Percentiles rank a stretch among this genome's conserved stretches.
These are phyloP conservation scores for Teunomyces tritomae DNA, from an alignment of 805 yeast genomes.

Conservation along the genomic window DNA sequence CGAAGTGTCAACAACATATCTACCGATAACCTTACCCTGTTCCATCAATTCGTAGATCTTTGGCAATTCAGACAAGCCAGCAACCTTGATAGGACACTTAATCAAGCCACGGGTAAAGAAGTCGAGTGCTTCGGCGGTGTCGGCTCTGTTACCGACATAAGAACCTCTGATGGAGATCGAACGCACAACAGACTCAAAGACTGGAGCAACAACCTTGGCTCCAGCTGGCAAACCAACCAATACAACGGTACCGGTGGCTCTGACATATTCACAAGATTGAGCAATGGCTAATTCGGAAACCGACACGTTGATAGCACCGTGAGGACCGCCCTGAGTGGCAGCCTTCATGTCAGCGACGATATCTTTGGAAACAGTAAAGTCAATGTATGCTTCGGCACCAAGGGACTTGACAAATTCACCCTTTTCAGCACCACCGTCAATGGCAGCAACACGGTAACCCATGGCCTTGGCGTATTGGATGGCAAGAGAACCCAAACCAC, in stretches of 20 bases:
- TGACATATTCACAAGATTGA: slow-evolving; percentile 41
- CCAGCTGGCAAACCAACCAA: slow-evolving; percentile 47
- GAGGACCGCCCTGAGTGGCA: slow-evolving; percentile 72
- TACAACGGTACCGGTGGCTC: slow-evolving; percentile 42
- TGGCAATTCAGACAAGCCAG: slow-evolving; percentile 41
- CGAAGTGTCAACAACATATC: slow-evolving; percentile 44
- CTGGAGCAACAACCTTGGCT: slow-evolving; percentile 38
- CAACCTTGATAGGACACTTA: slow-evolving; percentile 41
- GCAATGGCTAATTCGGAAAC: slow-evolving; percentile 67
- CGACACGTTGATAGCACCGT: slow-evolving; percentile 73
- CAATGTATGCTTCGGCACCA: slow-evolving; percentile 28
- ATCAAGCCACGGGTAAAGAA: slow-evolving; percentile 43
- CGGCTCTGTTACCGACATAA: slow-evolving; percentile 47
- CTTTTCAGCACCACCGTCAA: slow-evolving; percentile 75
- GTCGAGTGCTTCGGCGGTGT: slow-evolving; percentile 44
- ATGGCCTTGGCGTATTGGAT: slow-evolving; percentile 73
- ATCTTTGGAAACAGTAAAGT: slow-evolving; percentile 44
- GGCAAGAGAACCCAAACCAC: slow-evolving; percentile 77
- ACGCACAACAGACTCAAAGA: slow-evolving; percentile 40
- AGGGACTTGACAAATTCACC: slow-evolving; percentile 33
- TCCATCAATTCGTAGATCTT: slow-evolving; percentile 39
- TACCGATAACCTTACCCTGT: slow-evolving; percentile 41
- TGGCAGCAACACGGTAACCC: slow-evolving; percentile 67
- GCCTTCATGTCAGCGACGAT: slow-evolving; percentile 52
- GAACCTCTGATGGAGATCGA: slow-evolving; percentile 41